Percentiles rank a stretch among this genome's conserved stretches.
Evolutionary conservation across 257 asterid genomes (phyloP).

Genomic region (Agastache rugosa): DNA sequence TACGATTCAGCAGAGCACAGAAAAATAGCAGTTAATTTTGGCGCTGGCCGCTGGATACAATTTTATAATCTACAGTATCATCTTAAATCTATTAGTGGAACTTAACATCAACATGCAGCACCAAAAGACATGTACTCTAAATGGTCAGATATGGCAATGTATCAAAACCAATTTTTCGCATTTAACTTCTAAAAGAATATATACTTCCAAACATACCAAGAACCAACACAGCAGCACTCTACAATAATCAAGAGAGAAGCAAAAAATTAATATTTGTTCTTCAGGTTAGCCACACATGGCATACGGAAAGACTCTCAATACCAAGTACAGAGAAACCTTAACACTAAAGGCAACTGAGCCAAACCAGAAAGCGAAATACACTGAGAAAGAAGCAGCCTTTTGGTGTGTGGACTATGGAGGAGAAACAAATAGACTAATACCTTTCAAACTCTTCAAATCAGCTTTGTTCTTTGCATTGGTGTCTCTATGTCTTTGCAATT

Average conservation of each 20-base stretch:
- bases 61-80: no score
- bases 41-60: no score
- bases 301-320: slow-evolving; percentile 6
- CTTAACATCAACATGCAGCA: no score
- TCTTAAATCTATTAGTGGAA: no score
- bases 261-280: slow-evolving; percentile 7
- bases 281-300: slow-evolving; percentile 4
- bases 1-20: no score
- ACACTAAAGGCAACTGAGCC: slow-evolving; percentile 21
- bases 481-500: slow-evolving; percentile 75
- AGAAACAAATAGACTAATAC: slow-evolving; percentile 44
- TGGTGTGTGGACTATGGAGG: neutral
- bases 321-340: neutral
- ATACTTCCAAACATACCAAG: neutral
- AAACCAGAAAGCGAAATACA: slow-evolving; percentile 22
- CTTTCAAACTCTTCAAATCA: slow-evolving; percentile 65
- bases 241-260: slow-evolving; percentile 18
- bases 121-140: no score
- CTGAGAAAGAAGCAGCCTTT: slow-evolving; percentile 17
- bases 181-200: no score
- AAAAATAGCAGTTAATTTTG: no score
- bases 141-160: no score
- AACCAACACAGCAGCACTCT: slow-evolving; percentile 12
- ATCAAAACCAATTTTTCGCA: no score
- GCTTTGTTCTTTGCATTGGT: slow-evolving; percentile 81